Base-by-base conservation (phyloP, 345 rosid species). In the Linum tenue region DNA sequence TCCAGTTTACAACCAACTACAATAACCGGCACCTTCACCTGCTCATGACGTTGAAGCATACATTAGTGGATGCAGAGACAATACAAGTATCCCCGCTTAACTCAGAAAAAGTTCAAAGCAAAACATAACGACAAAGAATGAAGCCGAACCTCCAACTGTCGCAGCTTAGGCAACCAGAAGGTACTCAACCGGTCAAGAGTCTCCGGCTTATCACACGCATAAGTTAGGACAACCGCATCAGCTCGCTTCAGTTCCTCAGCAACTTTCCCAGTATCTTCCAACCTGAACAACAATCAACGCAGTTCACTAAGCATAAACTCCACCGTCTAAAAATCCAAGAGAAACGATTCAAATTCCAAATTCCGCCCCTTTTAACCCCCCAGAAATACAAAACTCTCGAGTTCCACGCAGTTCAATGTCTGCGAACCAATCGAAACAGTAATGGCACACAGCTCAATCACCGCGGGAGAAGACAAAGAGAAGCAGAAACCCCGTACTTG, bases 21-120 rank as follows among this genome's bases (percentile, higher is more conserved):
- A 67, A 90, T 84, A 48, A 92, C 89, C 7, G 98, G 98, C 60
- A 86, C 96, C 72, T 68, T 89, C 68, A 89, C 97, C 98, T 92
- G 84, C 66, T 74, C 72, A 76, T 51, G 37, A 66, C 36, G 11
- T 55, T 43, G 12, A 48, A 48, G 11, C 53, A 48, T 10, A 48
- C 53, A 48, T 10, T 15, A 48, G 31, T 0, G 31, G 31, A 22
- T 22, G 31, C 31, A 22, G 31, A 22, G 53, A 4, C 51, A 12
- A 12, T 4, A 40, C 2, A 22, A 22, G 31, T 22, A 41, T 35
- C 4, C 36, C 48, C 15, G 35, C 44, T 14, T 22, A 53, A 22
- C 14, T 48, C 11, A 48, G 14, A 44, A 38, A 57, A 7, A 57
- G 17, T 11, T 17, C 35, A 1, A 4, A 42, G 37, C 12, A 4